Percentiles rank a stretch among this genome's conserved stretches.
Conservation (phyloP, 2,329 filamentous ascomycete genomes). For the Malbranchea cinnamomea region DNA sequence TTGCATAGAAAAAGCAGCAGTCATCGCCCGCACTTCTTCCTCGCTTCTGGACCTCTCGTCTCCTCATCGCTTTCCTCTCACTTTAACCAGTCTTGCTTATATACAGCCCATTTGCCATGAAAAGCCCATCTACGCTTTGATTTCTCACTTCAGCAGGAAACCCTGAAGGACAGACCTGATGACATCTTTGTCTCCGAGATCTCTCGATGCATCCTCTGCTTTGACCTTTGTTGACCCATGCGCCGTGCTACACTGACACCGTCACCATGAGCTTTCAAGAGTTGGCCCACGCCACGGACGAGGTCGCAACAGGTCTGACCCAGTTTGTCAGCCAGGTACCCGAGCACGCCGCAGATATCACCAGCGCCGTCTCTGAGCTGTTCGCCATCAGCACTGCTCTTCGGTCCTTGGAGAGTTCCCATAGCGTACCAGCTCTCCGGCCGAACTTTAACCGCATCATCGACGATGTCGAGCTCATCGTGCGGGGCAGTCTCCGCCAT, state of each 20-base stretch:
- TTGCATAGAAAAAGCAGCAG: too few species aligned
- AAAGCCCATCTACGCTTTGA: too few species aligned
- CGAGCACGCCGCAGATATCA: slow-evolving; percentile 37
- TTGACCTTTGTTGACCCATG: neutral
- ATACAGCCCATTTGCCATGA: too few species aligned
- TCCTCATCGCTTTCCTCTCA: too few species aligned
- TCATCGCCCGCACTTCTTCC: too few species aligned
- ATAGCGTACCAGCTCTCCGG: slow-evolving; percentile 22
- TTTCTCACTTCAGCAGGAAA: too few species aligned
- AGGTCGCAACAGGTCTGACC: slow-evolving; percentile 36
- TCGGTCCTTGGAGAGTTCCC: slow-evolving; percentile 31
- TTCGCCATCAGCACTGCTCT: slow-evolving; percentile 39
- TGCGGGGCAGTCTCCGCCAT: slow-evolving; percentile 33
- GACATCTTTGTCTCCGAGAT: too few species aligned
- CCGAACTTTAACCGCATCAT: slow-evolving; percentile 26
- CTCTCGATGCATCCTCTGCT: neutral
- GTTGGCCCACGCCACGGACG: slow-evolving; percentile 36
- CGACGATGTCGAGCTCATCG: slow-evolving; percentile 32
- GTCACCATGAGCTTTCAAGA: slow-evolving; percentile 26
- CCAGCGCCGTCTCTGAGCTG: slow-evolving; percentile 38
- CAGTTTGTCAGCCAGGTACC: slow-evolving; percentile 37
- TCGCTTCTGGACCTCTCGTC: too few species aligned
- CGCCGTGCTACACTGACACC: slow-evolving; percentile 10
- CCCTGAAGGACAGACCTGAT: too few species aligned
- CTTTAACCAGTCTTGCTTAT: too few species aligned